Base-by-base conservation (phyloP, 1,139 yeast species). In the Debaryomycetaceae sp. region DNA sequence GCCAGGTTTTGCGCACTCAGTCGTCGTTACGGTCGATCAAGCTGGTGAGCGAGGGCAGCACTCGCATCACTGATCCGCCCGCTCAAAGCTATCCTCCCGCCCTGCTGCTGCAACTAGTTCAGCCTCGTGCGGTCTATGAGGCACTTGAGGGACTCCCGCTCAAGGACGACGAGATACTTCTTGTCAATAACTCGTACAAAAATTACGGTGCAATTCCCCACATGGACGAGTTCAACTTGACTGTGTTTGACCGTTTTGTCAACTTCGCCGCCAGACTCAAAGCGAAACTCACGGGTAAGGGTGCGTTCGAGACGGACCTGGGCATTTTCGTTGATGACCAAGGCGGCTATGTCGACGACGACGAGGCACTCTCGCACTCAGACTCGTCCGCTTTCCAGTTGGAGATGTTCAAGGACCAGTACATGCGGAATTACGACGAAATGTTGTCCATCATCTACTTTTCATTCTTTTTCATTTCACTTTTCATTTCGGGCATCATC, bases 401-500 rank as follows among this genome's bases (percentile, higher is more conserved):
- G 10, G 33, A 29, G 6, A 27, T 24, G 12, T 30, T 23, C 16
- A 34, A 33, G n/a, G 18, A 18, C 7, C 33, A 30, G 16, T 30
- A 33, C 16, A 33, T 30, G 36, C 11, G 25, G 3, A 29, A 64
- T 37, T 64, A 61, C 40, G 71, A 65, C 39, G 51, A 49, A 36
- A 54, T 63, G 5, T 43, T 65, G 20, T 47, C 71, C 15, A 56
- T 56, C 38, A 51, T 64, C 30, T 65, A 65, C 44, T 60, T 65
- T 39, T 48, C 63, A 22, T 55, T 64, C 24, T 54, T 55, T 30
- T 47, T 63, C 27, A 45, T 61, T 15, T 56, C 67, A 23, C 40
- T 61, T 8, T 65, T 67, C 41, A 51, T 65, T 11, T 53, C 66
- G 9, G 70, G 71, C n/a, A 56, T 66, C 20, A 69, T 63, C 38